Conservation (phyloP, 2,329 filamentous ascomycete species). For the Hysterium pulicare region DNA sequence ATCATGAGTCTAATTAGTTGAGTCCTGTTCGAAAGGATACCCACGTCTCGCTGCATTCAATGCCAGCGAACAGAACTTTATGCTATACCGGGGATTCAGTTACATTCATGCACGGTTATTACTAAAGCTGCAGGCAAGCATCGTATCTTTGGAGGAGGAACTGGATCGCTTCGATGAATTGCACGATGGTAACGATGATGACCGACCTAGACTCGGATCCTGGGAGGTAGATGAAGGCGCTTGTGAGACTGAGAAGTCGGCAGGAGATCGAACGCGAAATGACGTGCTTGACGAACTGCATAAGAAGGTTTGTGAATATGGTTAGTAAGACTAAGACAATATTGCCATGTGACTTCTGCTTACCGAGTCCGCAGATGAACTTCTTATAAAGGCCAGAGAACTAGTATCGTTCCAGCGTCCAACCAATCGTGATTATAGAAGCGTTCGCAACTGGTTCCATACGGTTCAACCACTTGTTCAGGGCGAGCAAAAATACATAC, state of each 20-base stretch:
- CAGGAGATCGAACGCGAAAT: slow-evolving; percentile 10
- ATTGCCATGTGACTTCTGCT: slow-evolving; percentile 1
- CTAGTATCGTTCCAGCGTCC: slow-evolving; percentile 24
- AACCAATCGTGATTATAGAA: slow-evolving; percentile 22
- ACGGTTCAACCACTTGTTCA: slow-evolving; percentile 16
- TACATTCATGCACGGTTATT: slow-evolving; percentile 27
- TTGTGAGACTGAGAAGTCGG: slow-evolving; percentile 3
- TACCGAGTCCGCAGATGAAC: slow-evolving; percentile 9
- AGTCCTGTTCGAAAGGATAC: slow-evolving; percentile 24
- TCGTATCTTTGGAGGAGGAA: slow-evolving; percentile 20
- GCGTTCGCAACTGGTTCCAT: slow-evolving; percentile 23
- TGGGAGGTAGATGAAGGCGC: slow-evolving; percentile 6
- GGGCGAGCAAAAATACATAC: slow-evolving; percentile 22
- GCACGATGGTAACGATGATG: slow-evolving; percentile 10
- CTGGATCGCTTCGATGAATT: slow-evolving; percentile 19
- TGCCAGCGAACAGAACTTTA: slow-evolving; percentile 27
- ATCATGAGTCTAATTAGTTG: too few relatives aligned
- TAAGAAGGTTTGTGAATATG: slow-evolving; percentile 12
- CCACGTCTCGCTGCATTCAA: slow-evolving; percentile 25
- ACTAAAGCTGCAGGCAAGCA: slow-evolving; percentile 19
- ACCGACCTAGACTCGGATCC: slow-evolving; percentile 7
- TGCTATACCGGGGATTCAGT: slow-evolving; percentile 28
- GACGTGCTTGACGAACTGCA: slow-evolving; percentile 17
- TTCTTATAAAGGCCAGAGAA: slow-evolving; percentile 27
- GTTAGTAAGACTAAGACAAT: slow-evolving; percentile 9